Evolutionary conservation across 768 basidiomycete genomes (phyloP).

Genomic region (Amanita subjunquillea): DNA sequence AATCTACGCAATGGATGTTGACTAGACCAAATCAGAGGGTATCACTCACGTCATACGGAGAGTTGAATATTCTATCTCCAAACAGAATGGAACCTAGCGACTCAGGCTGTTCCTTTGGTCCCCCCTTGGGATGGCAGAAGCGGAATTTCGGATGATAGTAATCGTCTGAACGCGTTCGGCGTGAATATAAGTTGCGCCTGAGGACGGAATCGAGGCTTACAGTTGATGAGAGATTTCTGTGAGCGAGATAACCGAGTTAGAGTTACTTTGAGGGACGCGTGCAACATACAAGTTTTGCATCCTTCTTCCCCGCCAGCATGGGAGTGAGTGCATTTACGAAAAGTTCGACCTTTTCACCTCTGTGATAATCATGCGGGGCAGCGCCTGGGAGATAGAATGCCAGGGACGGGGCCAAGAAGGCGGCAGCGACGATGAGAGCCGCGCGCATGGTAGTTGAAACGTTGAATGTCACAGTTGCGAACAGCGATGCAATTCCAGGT

Average conservation of each 20-base stretch:
- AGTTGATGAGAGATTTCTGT: slow-evolving; percentile 88
- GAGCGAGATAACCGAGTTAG: background rate
- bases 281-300: slow-evolving; percentile 61
- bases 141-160: slow-evolving; percentile 84
- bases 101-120: slow-evolving; percentile 68
- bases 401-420: slow-evolving; percentile 17
- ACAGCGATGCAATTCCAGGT: slow-evolving; percentile 70
- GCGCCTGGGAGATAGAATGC: slow-evolving; percentile 93
- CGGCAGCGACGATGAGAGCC: slow-evolving; percentile 10
- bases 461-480: background rate
- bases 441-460: slow-evolving; percentile 14
- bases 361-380: slow-evolving; percentile 73
- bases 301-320: slow-evolving; percentile 57
- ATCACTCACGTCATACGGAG: slow-evolving; percentile 69
- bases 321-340: slow-evolving; percentile 88
- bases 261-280: background rate
- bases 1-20: slow-evolving; percentile 34
- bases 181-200: background rate
- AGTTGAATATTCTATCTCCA: slow-evolving; percentile 89
- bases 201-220: slow-evolving; percentile 28
- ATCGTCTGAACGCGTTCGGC: slow-evolving; percentile 48
- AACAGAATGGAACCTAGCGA: slow-evolving; percentile 91
- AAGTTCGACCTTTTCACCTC: slow-evolving; percentile 67
- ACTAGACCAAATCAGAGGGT: background rate
- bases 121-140: slow-evolving; percentile 76